These are phyloP conservation scores for Rhizopus microsporus DNA, from an alignment of 371 early-diverging fungal species.

Conservation along the genomic window DNA sequence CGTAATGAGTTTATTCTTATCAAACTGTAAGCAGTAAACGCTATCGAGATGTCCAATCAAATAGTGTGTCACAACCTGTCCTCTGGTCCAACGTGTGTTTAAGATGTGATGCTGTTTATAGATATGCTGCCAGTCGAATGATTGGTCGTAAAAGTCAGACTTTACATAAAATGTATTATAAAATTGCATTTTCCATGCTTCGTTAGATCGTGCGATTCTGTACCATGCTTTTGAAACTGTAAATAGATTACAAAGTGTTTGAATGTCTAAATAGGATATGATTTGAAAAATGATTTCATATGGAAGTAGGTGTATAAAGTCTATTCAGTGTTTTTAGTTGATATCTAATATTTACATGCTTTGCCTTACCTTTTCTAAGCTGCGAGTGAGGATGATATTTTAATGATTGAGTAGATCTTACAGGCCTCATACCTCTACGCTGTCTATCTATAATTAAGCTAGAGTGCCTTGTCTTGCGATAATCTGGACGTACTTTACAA, in stretches of 20 bases:
- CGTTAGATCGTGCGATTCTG: slow-evolving; percentile 9
- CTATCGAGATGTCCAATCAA: slow-evolving; percentile 87
- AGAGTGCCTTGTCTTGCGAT: slow-evolving; percentile 1
- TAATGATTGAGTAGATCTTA: slow-evolving; percentile 6
- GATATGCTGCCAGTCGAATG: slow-evolving; percentile 34
- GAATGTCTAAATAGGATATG: slow-evolving; percentile 12
- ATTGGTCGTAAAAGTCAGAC: not conserved
- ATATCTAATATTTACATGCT: not conserved
- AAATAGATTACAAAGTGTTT: slow-evolving; percentile 7
- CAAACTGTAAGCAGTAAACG: slow-evolving; percentile 94
- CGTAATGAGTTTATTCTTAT: slow-evolving; percentile 78
- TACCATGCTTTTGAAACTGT: slow-evolving; percentile 24
- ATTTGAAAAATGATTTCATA: slow-evolving; percentile 24
- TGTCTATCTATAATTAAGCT: slow-evolving; percentile 5
- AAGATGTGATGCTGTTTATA: slow-evolving; percentile 41
- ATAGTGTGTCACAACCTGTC: slow-evolving; percentile 39
- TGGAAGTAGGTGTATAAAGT: slow-evolving; percentile 22
- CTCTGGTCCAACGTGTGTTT: slow-evolving; percentile 39
- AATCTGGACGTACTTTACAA: slow-evolving; percentile 8
- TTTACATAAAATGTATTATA: not conserved
- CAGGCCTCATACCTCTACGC: slow-evolving; percentile 15
- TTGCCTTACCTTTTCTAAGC: slow-evolving; percentile 18
- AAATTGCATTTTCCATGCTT: slow-evolving; percentile 20
- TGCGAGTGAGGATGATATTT: not conserved
- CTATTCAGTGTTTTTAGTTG: slow-evolving; percentile 1